Base-by-base conservation (phyloP, 768 basidiomycete genomes). In the Pleurotus ostreatus region DNA sequence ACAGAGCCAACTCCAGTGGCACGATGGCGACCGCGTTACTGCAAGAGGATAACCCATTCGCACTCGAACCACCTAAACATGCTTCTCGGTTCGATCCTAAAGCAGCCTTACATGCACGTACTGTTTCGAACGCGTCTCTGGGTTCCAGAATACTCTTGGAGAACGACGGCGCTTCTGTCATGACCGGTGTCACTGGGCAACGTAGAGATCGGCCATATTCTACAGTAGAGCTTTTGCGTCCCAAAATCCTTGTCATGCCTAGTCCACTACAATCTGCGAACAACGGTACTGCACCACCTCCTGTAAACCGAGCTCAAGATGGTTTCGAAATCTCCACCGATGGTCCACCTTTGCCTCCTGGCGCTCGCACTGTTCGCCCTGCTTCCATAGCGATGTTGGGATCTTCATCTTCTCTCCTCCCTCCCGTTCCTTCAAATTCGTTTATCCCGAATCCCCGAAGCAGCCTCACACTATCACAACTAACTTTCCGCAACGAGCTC, bases 211-310 rank as follows among this genome's bases (percentile, higher is more conserved):
- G 84, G 38, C 83, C 78, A 16, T 85, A 83, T 63, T 92, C 90
- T 8, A 88, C 88, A 11, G 61, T 87, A 56, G 90, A 94, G 30
- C 75, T 96, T 44, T 77, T 96, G 62, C 80, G 94, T 18, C 94
- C 94, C 1, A 94, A 94, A 68, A 79, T 94, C n/a, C 84, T 97
- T 45, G 84, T 97, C 59, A 96, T 97, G 94, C 94, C 94, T 8
- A 89, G 88, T 59, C 91, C 92, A 1, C 73, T 96, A 38, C 89
- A 94, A 62, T 71, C 76, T 49, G 63, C 70, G 15, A 64, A 73
- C 15, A 62, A 69, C 38, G 60, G 70, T 18, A 60, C 75, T 15
- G 67, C 73, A n/a, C 64, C 73, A 44, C 57, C 75, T 13, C 60
- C 63, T 41, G 65, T 64, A 2, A 70, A 66, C 40, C 8, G 30